These are phyloP conservation scores for Bondarzewia mesenterica DNA, from an alignment of 1,284 basidiomycete genomes.

Conservation along the genomic window DNA sequence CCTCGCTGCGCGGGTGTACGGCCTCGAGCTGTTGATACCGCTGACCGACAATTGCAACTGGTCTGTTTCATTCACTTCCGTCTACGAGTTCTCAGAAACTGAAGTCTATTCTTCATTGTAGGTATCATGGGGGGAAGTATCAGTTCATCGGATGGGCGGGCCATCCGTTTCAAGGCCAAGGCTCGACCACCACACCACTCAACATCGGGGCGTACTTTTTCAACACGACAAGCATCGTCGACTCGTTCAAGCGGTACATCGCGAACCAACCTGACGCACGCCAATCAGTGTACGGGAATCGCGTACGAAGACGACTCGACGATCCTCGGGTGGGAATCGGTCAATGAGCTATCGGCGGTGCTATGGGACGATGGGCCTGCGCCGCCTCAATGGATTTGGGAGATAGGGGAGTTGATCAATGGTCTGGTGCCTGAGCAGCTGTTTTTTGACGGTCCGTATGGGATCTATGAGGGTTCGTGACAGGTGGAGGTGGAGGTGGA, in stretches of 20 bases:
- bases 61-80: conserved; percentile 8
- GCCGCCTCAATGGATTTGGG: conserved; percentile 23
- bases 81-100: not conserved
- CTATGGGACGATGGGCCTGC: conserved; percentile 18
- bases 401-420: conserved; percentile 23
- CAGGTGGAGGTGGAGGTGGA: conserved; percentile 7
- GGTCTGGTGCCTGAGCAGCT: conserved; percentile 24
- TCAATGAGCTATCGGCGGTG: conserved; percentile 25
- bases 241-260: conserved; percentile 20
- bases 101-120: conserved; percentile 8
- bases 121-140: conserved; percentile 20
- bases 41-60: conserved; percentile 23
- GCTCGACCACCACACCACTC: conserved; percentile 15
- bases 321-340: conserved; percentile 27
- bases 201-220: conserved; percentile 20
- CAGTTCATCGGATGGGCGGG: conserved; percentile 18
- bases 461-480: conserved; percentile 10
- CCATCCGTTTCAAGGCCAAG: conserved; percentile 13
- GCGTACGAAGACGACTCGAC: conserved; percentile 22
- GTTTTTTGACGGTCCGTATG: conserved; percentile 10
- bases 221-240: conserved; percentile 17
- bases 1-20: conserved; percentile 23
- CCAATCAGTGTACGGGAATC: conserved; percentile 19
- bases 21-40: conserved; percentile 22
- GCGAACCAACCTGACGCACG: conserved; percentile 17